A percentile compares a stretch with the other conserved stretches of the same genome.
These are phyloP conservation scores for Eucalyptus sp. DNA, from an alignment of 345 rosid genomes.

Conservation along the genomic window DNA sequence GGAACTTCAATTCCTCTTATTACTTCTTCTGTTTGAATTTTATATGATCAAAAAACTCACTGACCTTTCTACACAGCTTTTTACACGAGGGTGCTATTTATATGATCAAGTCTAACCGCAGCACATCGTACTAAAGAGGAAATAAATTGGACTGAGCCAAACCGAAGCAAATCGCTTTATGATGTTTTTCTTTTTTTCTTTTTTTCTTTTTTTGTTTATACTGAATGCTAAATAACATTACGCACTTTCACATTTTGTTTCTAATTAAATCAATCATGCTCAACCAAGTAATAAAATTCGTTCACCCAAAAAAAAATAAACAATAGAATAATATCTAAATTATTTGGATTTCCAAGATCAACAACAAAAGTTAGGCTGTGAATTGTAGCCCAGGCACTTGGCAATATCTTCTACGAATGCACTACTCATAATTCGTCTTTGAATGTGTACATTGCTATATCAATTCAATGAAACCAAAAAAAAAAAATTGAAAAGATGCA, in stretches of 20 bases:
- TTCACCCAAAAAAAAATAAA: neutral
- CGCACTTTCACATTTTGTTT: neutral
- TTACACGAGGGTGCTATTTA: fast-evolving
- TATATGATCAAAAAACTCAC: neutral
- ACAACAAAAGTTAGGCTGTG: neutral
- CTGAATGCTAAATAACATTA: neutral
- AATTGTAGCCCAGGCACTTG: neutral
- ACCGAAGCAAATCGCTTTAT: neutral
- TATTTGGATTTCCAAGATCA: neutral
- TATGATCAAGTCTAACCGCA: neutral
- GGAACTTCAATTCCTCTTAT: neutral
- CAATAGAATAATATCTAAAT: neutral
- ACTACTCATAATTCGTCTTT: neutral
- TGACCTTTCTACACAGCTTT: too few species aligned
- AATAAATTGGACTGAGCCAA: neutral
- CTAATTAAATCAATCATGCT: neutral
- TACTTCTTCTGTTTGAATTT: neutral
- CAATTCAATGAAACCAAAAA: neutral
- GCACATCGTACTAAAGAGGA: neutral
- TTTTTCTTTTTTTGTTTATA: too few species aligned
- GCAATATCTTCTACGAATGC: neutral
- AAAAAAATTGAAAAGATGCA: neutral
- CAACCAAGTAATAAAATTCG: neutral
- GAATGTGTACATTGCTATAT: neutral
- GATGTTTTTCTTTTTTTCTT: too few species aligned